phyloP scores from a whole-genome alignment of 805 yeast species.

The Cyberlindnera japonica region DNA sequence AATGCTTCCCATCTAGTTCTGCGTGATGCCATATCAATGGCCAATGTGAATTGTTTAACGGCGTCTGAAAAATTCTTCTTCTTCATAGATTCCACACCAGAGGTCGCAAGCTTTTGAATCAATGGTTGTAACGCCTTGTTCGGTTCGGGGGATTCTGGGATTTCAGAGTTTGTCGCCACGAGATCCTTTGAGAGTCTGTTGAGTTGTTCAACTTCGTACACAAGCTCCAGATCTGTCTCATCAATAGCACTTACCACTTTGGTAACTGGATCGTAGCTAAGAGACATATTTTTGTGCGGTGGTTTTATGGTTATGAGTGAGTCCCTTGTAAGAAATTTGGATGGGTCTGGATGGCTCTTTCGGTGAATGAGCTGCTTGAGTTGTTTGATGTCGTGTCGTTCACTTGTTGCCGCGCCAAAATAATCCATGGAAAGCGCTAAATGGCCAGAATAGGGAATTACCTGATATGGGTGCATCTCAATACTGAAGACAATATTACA shows the following conservation, averaged over 20 bases:
- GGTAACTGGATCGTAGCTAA: constrained; percentile 28
- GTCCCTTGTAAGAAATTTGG: neutral
- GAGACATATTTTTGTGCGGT: constrained; percentile 7
- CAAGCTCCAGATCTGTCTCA: constrained; percentile 14
- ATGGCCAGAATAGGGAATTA: neutral
- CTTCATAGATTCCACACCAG: constrained; percentile 57
- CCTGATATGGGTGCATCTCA: too few relatives aligned
- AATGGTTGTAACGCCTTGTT: constrained; percentile 51
- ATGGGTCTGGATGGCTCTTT: neutral
- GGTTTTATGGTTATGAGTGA: neutral
- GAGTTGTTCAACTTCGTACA: constrained; percentile 31
- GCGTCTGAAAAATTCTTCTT: constrained; percentile 55
- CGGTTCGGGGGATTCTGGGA: constrained; percentile 56
- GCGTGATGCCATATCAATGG: constrained; percentile 62
- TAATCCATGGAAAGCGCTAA: neutral
- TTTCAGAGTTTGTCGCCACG: constrained; percentile 34
- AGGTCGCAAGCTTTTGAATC: constrained; percentile 61
- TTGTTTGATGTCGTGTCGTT: neutral
- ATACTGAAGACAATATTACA: too few relatives aligned
- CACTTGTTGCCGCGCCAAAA: neutral
- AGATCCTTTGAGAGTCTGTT: constrained; percentile 33
- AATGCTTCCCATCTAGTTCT: constrained; percentile 73
- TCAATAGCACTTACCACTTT: constrained; percentile 22
- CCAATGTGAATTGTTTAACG: constrained; percentile 58
- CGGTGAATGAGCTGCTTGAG: neutral